Base-by-base conservation (phyloP, 441 rosid species). In the Arabidopsis lyrata region DNA sequence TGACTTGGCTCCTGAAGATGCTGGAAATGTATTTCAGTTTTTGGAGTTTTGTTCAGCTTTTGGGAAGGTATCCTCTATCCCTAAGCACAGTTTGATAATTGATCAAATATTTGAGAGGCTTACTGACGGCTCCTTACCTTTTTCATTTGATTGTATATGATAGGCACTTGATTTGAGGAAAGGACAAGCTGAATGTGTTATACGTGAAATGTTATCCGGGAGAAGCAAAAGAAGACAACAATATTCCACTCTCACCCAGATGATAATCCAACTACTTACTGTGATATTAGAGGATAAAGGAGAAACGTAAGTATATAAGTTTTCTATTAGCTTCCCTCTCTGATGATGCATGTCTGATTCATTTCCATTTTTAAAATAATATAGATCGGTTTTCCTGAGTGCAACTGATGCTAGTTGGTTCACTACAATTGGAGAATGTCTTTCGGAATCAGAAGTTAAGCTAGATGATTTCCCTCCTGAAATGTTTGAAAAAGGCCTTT, bases 31-130 rank as follows among this genome's bases (percentile, higher is more conserved):
- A 41, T 65, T 87, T 69, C 92, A 87, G 57, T 85, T 85, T 69
- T 47, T 87, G 34, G 85, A 85, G 64, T 87, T 85, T 64, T 87
- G 86, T 60, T 79, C 80, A 41, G 81, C 86, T 58, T 87, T 87
- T 68, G 78, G 81, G 39, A 55, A 85, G 86, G 91, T 81, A 66
- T 74, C 38, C 36, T 58, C 63, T 74, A 11, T 53, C 62, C 66
- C 31, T 15, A 24, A 54, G 8, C 45, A 24, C 35, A 16, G 18
- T 57, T 54, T 31, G 39, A 62, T 36, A 2, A 14, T 35, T 41
- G 18, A 41, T 54, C 16, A 12, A 29, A 16, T 54, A 47, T 70
- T 4, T 58, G 22, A 56, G 63, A 42, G 47, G 57, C 16, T 36
- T 54, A 36, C 29, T 38, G 14, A 49, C 39, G 15, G 5, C 22